Evolutionary conservation across 2,329 filamentous ascomycete genomes (phyloP).

Genomic region (Purpureocillium lavendulum): DNA sequence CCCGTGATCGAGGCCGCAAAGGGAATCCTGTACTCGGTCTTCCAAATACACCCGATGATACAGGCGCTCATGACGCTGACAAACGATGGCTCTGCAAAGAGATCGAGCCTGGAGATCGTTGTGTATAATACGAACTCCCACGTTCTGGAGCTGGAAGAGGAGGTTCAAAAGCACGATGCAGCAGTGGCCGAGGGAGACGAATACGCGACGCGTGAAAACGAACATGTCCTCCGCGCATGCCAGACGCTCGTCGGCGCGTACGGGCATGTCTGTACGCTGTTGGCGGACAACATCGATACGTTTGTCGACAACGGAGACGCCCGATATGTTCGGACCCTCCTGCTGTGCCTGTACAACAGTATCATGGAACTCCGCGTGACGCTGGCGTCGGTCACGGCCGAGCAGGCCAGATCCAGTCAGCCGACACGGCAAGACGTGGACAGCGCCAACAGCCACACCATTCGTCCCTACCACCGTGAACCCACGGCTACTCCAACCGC

Average conservation of each 20-base stretch:
- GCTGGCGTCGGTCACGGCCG: conserved; percentile 24
- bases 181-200: conserved; percentile 38
- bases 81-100: conserved; percentile 50
- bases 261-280: conserved; percentile 53
- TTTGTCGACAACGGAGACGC: conserved; percentile 59
- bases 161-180: conserved; percentile 53
- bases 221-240: conserved; percentile 55
- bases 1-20: conserved; percentile 57
- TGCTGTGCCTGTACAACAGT: conserved; percentile 58
- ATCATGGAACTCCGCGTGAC: conserved; percentile 58
- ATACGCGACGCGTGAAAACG: conserved; percentile 45
- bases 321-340: conserved; percentile 56
- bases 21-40: conserved; percentile 58
- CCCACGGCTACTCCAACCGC: conserved; percentile 44
- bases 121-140: conserved; percentile 62
- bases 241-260: conserved; percentile 57
- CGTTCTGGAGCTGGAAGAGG: conserved; percentile 56
- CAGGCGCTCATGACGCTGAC: conserved; percentile 56
- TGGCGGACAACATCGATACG: conserved; percentile 53
- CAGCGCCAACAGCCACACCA: conserved; percentile 35
- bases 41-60: conserved; percentile 60
- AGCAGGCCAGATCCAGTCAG: conserved; percentile 12
- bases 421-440: conserved; percentile 8
- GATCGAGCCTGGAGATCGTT: conserved; percentile 57
- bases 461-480: conserved; percentile 42